Evolutionary conservation across 306 rosid species (phyloP).

Genomic region (Bauhinia variegata): DNA sequence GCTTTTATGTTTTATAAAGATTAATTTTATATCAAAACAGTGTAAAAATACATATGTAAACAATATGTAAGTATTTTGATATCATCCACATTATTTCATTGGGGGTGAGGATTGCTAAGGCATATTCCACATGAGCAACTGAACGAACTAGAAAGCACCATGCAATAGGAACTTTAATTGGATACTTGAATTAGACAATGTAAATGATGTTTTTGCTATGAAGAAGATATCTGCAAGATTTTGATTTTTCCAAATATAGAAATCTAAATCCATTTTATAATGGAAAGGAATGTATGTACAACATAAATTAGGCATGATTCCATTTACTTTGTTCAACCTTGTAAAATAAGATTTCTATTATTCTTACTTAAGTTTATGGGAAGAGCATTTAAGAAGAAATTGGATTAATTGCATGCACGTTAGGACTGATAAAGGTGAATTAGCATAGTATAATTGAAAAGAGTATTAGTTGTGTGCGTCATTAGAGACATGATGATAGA

Average conservation of each 20-base stretch:
- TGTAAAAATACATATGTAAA: too few relatives aligned
- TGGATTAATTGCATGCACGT: background rate
- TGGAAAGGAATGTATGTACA: conserved; percentile 31
- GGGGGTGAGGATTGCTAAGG: conserved; percentile 7
- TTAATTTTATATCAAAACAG: too few relatives aligned
- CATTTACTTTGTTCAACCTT: conserved; percentile 40
- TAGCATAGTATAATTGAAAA: too few relatives aligned
- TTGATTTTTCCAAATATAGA: conserved; percentile 33
- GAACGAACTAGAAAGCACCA: conserved; percentile 25
- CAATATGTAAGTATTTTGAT: conserved; percentile 7
- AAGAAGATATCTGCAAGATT: conserved; percentile 25
- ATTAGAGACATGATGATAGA: too few relatives aligned
- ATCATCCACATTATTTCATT: background rate
- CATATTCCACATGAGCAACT: conserved; percentile 22
- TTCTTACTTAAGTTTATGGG: conserved; percentile 30
- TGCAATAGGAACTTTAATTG: conserved; percentile 40
- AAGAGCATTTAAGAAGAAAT: conserved; percentile 7
- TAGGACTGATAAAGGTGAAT: too few relatives aligned
- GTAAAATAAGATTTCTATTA: conserved; percentile 44
- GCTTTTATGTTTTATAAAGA: too few relatives aligned
- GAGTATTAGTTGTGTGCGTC: too few relatives aligned
- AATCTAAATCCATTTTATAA: conserved; percentile 31
- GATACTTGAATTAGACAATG: conserved; percentile 33
- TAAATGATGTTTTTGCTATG: conserved; percentile 12
- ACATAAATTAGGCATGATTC: conserved; percentile 30